Conservation (phyloP, 2,329 filamentous ascomycete species). For the Zymoseptoria passerinii region DNA sequence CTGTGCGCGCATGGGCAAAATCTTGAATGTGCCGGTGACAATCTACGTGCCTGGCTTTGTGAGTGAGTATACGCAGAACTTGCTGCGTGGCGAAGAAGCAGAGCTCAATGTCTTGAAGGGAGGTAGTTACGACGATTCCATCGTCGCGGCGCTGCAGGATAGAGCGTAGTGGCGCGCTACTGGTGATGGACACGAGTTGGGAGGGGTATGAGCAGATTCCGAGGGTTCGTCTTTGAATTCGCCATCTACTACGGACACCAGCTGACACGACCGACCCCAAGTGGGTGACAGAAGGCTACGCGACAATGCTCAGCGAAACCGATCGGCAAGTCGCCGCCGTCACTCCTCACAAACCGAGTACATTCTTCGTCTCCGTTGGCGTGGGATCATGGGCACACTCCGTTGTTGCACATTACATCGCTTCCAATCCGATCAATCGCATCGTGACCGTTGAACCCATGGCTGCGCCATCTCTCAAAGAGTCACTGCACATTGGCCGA, state of each 20-base stretch:
- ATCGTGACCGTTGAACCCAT: slow-evolving; percentile 66
- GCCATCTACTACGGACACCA: too few relatives aligned
- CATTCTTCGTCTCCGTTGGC: slow-evolving; percentile 59
- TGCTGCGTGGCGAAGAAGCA: slow-evolving; percentile 57
- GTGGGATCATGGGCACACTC: slow-evolving; percentile 67
- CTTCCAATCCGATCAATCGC: slow-evolving; percentile 16
- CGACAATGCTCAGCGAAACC: slow-evolving; percentile 61
- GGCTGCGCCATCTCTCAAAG: slow-evolving; percentile 51
- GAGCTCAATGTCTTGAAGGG: slow-evolving; percentile 44
- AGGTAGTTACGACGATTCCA: slow-evolving; percentile 57
- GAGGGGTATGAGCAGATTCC: slow-evolving; percentile 59
- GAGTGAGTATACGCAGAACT: slow-evolving; percentile 43
- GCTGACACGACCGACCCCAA: slow-evolving; percentile 16
- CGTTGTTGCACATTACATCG: slow-evolving; percentile 57
- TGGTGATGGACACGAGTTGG: slow-evolving; percentile 64
- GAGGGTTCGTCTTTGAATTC: slow-evolving; percentile 31
- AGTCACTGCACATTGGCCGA: slow-evolving; percentile 44
- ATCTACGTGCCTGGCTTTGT: slow-evolving; percentile 59
- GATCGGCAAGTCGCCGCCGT: slow-evolving; percentile 50
- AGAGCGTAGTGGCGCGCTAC: slow-evolving; percentile 36
- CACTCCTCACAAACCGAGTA: slow-evolving; percentile 30
- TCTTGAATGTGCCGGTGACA: slow-evolving; percentile 47
- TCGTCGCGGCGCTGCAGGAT: slow-evolving; percentile 44
- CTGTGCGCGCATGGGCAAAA: slow-evolving; percentile 57
- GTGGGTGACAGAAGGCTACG: slow-evolving; percentile 73